Evolutionary conservation across 805 yeast genomes (phyloP).

Genomic region (Candida nonsorbophila): DNA sequence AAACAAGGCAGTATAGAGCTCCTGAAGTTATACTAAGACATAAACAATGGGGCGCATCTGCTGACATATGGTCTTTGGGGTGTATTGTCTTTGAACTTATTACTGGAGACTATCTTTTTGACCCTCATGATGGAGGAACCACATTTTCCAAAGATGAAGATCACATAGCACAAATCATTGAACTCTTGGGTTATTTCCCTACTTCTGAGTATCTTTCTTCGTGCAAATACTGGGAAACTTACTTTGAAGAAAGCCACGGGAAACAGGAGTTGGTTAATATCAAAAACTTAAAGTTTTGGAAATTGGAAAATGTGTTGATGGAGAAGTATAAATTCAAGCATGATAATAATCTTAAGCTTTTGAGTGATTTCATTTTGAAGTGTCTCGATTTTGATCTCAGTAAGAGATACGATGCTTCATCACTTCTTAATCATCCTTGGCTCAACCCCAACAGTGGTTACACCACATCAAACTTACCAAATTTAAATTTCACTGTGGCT

Average conservation of each 20-base stretch:
- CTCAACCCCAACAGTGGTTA: constrained; percentile 11
- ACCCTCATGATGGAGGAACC: constrained; percentile 76
- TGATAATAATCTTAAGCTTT: constrained; percentile 27
- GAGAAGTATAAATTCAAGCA: constrained; percentile 44
- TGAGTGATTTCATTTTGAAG: constrained; percentile 43
- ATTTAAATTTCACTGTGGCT: too few species aligned
- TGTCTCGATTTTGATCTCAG: constrained; percentile 47
- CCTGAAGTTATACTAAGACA: constrained; percentile 66
- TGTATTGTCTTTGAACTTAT: constrained; percentile 85
- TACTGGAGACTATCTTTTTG: constrained; percentile 93
- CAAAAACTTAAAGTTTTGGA: constrained; percentile 46
- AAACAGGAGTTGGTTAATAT: constrained; percentile 38
- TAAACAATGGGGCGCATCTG: constrained; percentile 88
- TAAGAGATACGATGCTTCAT: constrained; percentile 50
- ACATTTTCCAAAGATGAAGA: constrained; percentile 88
- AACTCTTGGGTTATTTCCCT: constrained; percentile 42
- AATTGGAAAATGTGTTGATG: constrained; percentile 41
- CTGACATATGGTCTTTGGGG: constrained; percentile 95
- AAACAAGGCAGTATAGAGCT: constrained; percentile 78
- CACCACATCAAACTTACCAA: constrained; percentile 1
- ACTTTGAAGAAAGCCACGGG: constrained; percentile 22
- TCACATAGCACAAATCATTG: constrained; percentile 88
- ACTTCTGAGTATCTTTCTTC: constrained; percentile 31
- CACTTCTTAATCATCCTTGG: constrained; percentile 52
- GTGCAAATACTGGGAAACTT: constrained; percentile 35